Base-by-base conservation (phyloP, 73 alveolate genomes). In the Paramecium biaurelia region DNA sequence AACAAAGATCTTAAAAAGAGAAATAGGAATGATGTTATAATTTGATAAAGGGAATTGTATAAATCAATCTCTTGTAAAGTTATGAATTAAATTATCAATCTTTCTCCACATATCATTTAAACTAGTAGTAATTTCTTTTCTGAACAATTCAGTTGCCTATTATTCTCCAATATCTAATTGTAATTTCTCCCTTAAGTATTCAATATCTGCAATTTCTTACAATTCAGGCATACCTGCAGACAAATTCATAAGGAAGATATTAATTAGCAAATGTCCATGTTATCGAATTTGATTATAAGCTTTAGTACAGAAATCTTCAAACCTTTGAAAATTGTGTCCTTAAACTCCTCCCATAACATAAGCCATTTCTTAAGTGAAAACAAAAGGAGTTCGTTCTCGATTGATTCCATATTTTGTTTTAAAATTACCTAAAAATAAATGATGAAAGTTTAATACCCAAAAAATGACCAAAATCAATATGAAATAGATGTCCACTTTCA, bases 381-480 rank as follows among this genome's bases (percentile, higher is more conserved):
- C 99, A 92, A 98, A 98, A 9, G 99, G 99, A 70, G 98, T 98
- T 58, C 98, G 85, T 94, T 98, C 99, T 93, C 99, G 93, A 74
- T 97, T 98, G 72, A 97, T 92, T 12, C 99, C 99, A 92, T 96
- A 95, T 94, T 98, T 98, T 92, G 93, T 95, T 94, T 98, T 98
- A 43, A 97, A 97, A 93, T 98, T 97, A 8, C 99, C 99, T 72
- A 32, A 35, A 24, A 4, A 8, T 8, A 41, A 23, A 30, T 14
- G 47, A 9, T 2, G 0, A 32, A 32, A 7, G 10, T 26, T 7
- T 11, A 4, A 15, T 63, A 63, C 84, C 84, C 7, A 98, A 92
- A 88, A 98, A 98, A 93, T 98, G 99, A 8, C 99, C 99, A 85
- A 98, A 98, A 93, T 98, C 99, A 37, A 98, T 97, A 92, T 98